These are phyloP conservation scores for Mycena pura DNA, from an alignment of 768 basidiomycete genomes.

Conservation along the genomic window DNA sequence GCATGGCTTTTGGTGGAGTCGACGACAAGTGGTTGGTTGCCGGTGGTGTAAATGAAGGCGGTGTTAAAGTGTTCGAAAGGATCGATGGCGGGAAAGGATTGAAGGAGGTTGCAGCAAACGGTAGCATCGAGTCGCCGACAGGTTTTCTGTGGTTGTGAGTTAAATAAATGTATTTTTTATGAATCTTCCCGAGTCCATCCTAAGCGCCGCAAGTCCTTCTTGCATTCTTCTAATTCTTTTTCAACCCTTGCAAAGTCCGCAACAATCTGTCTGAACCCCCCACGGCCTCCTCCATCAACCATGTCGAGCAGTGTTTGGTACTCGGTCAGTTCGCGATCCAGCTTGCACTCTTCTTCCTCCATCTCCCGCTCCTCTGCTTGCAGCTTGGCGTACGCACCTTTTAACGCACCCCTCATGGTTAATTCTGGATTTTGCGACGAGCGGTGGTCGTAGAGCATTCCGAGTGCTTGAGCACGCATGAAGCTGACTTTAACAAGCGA, in stretches of 20 bases:
- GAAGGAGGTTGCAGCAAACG: conserved; percentile 56
- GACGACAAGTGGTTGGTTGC: conserved; percentile 67
- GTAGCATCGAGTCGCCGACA: conserved; percentile 52
- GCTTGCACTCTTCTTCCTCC: conserved; percentile 40
- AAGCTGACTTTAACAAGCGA: conserved; percentile 56
- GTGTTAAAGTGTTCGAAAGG: conserved; percentile 75
- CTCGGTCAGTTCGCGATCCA: conserved; percentile 48
- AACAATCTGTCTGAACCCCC: conserved; percentile 53
- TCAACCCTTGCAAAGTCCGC: conserved; percentile 55
- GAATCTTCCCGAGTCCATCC: conserved; percentile 54
- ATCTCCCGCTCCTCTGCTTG: conserved; percentile 43
- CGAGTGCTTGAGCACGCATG: conserved; percentile 46
- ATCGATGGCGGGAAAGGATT: conserved; percentile 63
- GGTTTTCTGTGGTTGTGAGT: conserved; percentile 62
- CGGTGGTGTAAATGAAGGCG: conserved; percentile 68
- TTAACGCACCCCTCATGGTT: conserved; percentile 43
- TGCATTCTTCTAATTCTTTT: conserved; percentile 57
- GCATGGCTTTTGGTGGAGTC: conserved; percentile 69
- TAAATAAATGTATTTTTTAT: background rate
- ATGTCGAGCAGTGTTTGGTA: conserved; percentile 49
- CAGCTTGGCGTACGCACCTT: conserved; percentile 38
- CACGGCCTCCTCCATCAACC: conserved; percentile 45
- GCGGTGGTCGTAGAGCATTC: conserved; percentile 46
- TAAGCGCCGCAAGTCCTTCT: conserved; percentile 53
- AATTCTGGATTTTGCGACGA: conserved; percentile 24